Conservation (phyloP, 805 yeast species). For the Pichia gijzeniarum region DNA sequence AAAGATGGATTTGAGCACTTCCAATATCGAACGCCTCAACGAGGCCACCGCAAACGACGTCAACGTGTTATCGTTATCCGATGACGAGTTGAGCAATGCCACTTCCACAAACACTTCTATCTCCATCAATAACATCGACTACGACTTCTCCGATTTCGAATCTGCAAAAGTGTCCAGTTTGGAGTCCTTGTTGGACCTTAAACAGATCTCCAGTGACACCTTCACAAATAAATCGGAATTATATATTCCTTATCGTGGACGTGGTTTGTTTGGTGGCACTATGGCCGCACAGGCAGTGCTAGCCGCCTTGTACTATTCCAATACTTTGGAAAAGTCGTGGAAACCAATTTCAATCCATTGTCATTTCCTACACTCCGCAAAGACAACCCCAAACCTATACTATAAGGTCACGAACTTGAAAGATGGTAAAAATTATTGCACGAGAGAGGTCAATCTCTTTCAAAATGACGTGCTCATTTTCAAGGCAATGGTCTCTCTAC, state of each 20-base stretch:
- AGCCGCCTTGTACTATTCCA: conserved; percentile 51
- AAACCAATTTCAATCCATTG: conserved; percentile 58
- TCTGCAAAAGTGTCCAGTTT: conserved; percentile 10
- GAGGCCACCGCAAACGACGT: background rate
- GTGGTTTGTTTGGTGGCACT: conserved; percentile 70
- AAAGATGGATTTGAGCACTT: background rate
- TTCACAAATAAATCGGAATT: conserved; percentile 24
- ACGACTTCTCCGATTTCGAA: background rate
- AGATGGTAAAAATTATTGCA: conserved; percentile 46
- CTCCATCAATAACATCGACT: conserved; percentile 3
- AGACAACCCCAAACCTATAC: conserved; percentile 36
- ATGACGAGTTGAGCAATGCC: background rate
- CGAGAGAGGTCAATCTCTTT: conserved; percentile 46
- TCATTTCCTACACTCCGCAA: conserved; percentile 53
- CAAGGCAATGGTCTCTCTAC: conserved; percentile 45
- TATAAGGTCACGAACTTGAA: conserved; percentile 49
- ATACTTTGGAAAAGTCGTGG: conserved; percentile 29
- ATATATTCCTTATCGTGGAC: conserved; percentile 44
- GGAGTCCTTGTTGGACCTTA: conserved; percentile 22
- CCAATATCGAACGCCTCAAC: background rate
- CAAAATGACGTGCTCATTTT: conserved; percentile 49
- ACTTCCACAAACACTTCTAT: conserved; percentile 9
- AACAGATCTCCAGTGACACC: conserved; percentile 16
- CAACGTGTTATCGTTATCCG: conserved; percentile 1
- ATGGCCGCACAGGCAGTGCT: conserved; percentile 57